Evolutionary conservation across 2,329 filamentous ascomycete species (phyloP), one percentile per base, ranked within the genome.

Genomic region (Calonectria fujianensis): DNA sequence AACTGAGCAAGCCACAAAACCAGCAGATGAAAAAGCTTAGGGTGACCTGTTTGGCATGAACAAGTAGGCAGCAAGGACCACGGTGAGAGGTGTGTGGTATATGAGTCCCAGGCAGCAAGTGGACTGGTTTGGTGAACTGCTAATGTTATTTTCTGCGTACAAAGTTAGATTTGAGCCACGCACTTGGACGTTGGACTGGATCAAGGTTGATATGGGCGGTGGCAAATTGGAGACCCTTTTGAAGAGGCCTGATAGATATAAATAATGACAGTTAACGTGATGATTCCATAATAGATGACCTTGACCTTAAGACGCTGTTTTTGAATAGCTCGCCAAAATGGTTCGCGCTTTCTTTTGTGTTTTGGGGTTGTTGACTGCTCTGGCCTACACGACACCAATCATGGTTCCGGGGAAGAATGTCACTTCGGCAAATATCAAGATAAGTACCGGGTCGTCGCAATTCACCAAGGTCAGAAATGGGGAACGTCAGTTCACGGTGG

Each of bases 101-200:
- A 59, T 37, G 32, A 39, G 0, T 18, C 32, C 20, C 2, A 59
- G 54, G 54, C n/a, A 59, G 13, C 32, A 39, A 59, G 3, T 24
- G 45, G n/a, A 24, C 18, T 48, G 45, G 45, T 10, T 13, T 20
- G 20, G 45, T 35, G 18, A 14, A 35, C 10, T n/a, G 4, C 54
- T 59, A 35, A 59, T 37, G 20, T 59, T 59, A 14, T 37, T n/a
- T 59, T 27, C 54, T 39, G 32, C 20, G 32, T 24, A 24, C 31
- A 39, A 59, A 59, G 32, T 59, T 24, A 59, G 18, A 24, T 59
- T 57, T 27, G 54, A 35, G 29, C 54, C 31, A 35, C 54, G 32
- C 52, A 35, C 29, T 8, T 48, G 45, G 45, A 48, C 8, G 41
- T 48, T n/a, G 41, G 45, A 24, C 20, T 24, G 45, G 45, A 45